Base-by-base conservation (phyloP, 1,284 basidiomycete species). In the Cryptococcus sp. region DNA sequence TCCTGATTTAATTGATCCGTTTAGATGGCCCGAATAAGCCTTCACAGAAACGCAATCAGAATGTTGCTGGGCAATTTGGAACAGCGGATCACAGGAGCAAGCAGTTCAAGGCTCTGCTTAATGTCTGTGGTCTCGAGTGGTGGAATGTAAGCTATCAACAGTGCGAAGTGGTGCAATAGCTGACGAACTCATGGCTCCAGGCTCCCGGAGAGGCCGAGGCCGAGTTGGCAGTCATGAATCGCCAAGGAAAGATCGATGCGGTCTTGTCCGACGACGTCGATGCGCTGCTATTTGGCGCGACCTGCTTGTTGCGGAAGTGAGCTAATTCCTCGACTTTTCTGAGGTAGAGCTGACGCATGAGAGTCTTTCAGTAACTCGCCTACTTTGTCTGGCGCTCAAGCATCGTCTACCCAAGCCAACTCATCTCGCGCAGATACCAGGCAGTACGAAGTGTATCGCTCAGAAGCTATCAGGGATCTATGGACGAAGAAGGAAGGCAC, bases 191-290 rank as follows among this genome's bases (percentile, higher is more conserved):
- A 6, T 44, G 60, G 46, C 16, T 31, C 25, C 50, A 89, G 85
- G 95, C 95, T 5, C 91, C 91, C 0, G 95, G 92, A 13, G 95
- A 98, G 77, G 95, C 95, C 0, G 95, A 99, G 76, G 95, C 95
- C 0, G 95, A 99, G 72, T 82, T 99, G 0, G 95, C 95, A 0
- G 88, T 88, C 61, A 82, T 98, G 63, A 93, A 91, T 68, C 80
- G 82, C 4, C 84, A 87, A 38, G 91, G 91, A 0, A 77, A 89
- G 55, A 88, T 98, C 54, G 95, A 99, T 72, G 91, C 87, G 0
- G 85, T 98, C 11, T 81, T 96, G 40, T 92, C 93, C 0, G 94
- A 98, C 77, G 95, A 60, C 67, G 91, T 91, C 0, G 95, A 98
- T 70, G 91, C 87, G 27, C 87, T 97, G 65, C 77, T 97, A 2